Percentiles rank a stretch among this genome's conserved stretches.
Evolutionary conservation across 2,329 filamentous ascomycete species (phyloP).

Genomic region (Westerdykella aurantiaca): DNA sequence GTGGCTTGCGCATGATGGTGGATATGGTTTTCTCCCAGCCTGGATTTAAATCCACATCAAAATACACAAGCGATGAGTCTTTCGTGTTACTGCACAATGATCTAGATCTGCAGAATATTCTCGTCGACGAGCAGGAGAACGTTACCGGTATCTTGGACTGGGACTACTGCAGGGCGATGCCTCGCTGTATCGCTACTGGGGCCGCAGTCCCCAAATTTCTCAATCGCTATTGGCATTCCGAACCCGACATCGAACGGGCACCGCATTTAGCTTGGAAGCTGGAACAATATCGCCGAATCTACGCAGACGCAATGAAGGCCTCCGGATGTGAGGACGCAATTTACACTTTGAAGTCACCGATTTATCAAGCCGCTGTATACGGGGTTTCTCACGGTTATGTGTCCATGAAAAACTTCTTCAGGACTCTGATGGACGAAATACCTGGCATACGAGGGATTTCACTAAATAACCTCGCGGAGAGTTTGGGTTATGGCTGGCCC

Average conservation of each 20-base stretch:
- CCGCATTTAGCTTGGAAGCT: slow-evolving; percentile 1
- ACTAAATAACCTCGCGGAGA: too few relatives aligned
- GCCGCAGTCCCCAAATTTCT: too few relatives aligned
- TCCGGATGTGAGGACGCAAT: slow-evolving; percentile 4
- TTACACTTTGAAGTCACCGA: slow-evolving; percentile 9
- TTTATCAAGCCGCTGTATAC: too few relatives aligned
- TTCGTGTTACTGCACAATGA: slow-evolving; percentile 17
- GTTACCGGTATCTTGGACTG: slow-evolving; percentile 15
- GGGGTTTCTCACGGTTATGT: too few relatives aligned
- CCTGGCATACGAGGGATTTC: too few relatives aligned
- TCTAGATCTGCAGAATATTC: slow-evolving; percentile 20
- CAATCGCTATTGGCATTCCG: too few relatives aligned
- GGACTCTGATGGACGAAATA: too few relatives aligned
- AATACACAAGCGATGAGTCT: slow-evolving; percentile 1
- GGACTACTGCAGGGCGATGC: slow-evolving; percentile 7
- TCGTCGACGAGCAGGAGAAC: slow-evolving; percentile 5
- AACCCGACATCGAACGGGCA: too few relatives aligned
- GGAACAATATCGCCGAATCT: slow-evolving; percentile 11
- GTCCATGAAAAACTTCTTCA: too few relatives aligned
- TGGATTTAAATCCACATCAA: not conserved
- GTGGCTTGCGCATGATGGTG: too few relatives aligned
- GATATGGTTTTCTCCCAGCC: too few relatives aligned
- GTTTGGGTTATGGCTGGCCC: not conserved
- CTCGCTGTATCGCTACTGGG: slow-evolving; percentile 9
- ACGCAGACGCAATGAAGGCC: slow-evolving; percentile 8